These are phyloP conservation scores for Pugionium cornutum DNA, from an alignment of 345 rosid species.

Conservation along the genomic window DNA sequence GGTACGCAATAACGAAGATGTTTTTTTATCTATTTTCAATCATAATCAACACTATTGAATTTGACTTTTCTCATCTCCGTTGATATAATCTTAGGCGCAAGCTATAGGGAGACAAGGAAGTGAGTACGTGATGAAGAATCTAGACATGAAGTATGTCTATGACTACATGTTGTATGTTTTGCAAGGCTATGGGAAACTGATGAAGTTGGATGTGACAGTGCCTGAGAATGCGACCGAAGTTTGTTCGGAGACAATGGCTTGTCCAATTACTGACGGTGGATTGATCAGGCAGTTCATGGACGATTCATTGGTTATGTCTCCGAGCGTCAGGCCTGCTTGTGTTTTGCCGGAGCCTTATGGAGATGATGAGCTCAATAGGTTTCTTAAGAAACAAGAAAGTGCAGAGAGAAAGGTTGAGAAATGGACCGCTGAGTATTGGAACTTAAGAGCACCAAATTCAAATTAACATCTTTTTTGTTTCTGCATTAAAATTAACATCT, in stretches of 20 bases:
- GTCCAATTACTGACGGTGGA: constrained; percentile 32
- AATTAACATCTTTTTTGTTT: no score
- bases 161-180: constrained; percentile 36
- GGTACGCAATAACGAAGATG: constrained; percentile 18
- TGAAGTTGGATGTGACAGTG: no score
- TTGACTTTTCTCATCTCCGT: no score
- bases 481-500: no score
- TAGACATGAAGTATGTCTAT: constrained; percentile 50
- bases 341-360: constrained; percentile 46
- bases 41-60: no score
- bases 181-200: no score
- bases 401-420: constrained; percentile 40
- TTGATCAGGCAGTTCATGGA: constrained; percentile 41
- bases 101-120: constrained; percentile 45
- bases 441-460: no score
- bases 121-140: constrained; percentile 37
- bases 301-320: constrained; percentile 47
- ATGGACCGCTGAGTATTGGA: constrained; percentile 45
- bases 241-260: no score
- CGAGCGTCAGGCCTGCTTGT: constrained; percentile 43
- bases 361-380: constrained; percentile 27
- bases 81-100: not conserved
- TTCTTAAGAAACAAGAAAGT: constrained; percentile 38
- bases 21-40: no score
- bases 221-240: no score